Evolutionary conservation across 331 rosid genomes (phyloP).

Genomic region (Malus hybrid): DNA sequence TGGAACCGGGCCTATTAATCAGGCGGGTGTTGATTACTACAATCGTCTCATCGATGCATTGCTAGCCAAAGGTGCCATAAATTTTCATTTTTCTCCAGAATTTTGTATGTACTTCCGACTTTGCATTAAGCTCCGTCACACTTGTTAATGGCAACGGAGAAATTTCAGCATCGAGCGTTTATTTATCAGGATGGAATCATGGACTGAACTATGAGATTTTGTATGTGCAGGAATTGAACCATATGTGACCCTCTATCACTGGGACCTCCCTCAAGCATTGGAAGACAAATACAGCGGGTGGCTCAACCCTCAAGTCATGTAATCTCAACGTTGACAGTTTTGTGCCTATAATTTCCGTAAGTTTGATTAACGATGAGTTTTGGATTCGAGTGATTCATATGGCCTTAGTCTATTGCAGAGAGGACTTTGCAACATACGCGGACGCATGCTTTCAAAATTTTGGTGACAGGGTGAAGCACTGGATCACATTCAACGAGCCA

Average conservation of each 20-base stretch:
- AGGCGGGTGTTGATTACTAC: constrained; percentile 78
- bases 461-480: constrained; percentile 91
- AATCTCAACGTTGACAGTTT: neutral
- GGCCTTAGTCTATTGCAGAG: constrained; percentile 32
- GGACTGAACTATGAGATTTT: too few relatives aligned
- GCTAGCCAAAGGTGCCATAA: constrained; percentile 57
- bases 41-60: constrained; percentile 70
- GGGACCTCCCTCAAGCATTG: constrained; percentile 95
- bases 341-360: neutral
- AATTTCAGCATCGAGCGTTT: too few relatives aligned
- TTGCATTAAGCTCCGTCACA: neutral
- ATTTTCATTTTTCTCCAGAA: neutral
- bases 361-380: neutral
- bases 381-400: neutral
- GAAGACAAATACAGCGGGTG: constrained; percentile 82
- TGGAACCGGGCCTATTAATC: constrained; percentile 76
- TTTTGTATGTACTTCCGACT: neutral
- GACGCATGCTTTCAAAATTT: constrained; percentile 82
- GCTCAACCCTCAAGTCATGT: constrained; percentile 75
- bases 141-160: too few relatives aligned
- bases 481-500: constrained; percentile 98
- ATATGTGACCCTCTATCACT: constrained; percentile 84
- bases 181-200: too few relatives aligned
- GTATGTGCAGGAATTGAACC: constrained; percentile 62
- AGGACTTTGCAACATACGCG: constrained; percentile 68